Base-by-base conservation (phyloP, 2,329 filamentous ascomycete species). In the Diplodia seriata region DNA sequence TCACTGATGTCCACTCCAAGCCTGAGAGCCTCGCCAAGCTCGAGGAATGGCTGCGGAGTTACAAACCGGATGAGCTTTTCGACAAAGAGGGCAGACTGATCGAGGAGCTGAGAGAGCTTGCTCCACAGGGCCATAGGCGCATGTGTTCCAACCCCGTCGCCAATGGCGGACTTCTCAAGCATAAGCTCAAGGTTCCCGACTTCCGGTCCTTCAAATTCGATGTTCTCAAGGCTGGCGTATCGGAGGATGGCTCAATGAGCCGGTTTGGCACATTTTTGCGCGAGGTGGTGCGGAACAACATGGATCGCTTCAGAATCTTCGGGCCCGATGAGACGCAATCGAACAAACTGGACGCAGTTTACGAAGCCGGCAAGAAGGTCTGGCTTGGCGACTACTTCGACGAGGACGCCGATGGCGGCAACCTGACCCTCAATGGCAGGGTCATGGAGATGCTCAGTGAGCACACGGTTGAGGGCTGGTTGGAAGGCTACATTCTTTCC, bases 371-470 rank as follows among this genome's bases (percentile, higher is more conserved):
- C 5, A 91, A 92, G 84, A 93, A 93, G 79, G 90, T 91, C 3
- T 93, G 91, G 91, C 83, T 93, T 81, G 91, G 87, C 6, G 90
- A 92, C 61, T 91, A 91, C 76, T 91, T 93, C 70, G 88, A 91
- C 4, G 91, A 93, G 74, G 91, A 94, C 73, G 79, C 81, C 8
- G 89, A 93, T 73, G 91, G 91, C 11, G 91, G 91, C 70, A 93
- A 94, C 73, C 81, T 94, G 29, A 85, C 88, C 6, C 85, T 82
- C 20, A 63, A 49, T 14, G 91, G 91, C 18, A 85, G 90, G 33
- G 91, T 93, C 43, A 93, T 94, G 90, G 91, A 94, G 77, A 93
- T 93, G 76, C 85, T 94, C n/a, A 91, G 88, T 20, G 91, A 94
- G 78, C 91, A 94, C 76, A 93, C 90, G 18, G 87, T 87, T 69